Evolutionary conservation across 345 rosid species (phyloP), one percentile per base, ranked within the genome.

Genomic region (Linum usitatissimum): DNA sequence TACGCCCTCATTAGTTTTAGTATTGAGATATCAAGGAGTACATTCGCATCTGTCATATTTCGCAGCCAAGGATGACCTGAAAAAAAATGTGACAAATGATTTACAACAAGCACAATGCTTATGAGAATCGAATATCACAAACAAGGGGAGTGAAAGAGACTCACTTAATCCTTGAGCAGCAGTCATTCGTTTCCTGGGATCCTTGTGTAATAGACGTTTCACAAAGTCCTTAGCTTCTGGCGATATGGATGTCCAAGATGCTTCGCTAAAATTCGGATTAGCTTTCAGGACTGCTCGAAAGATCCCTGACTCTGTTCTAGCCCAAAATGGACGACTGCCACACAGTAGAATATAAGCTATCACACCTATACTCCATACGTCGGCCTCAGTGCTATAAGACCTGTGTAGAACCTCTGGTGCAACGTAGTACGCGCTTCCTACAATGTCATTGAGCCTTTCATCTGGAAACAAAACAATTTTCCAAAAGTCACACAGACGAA

Each of bases 261-360:
- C 84, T 66, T 87, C 96, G 64, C 82, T 83, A 45, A 93, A 93
- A 76, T 83, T 80, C 0, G 95, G 99, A 70, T 84, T 97, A 67
- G 92, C 85, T 79, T 90, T 93, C 71, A 90, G 75, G 68, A 93
- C 96, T 6, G 96, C 80, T 42, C 89, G 84, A 65, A 90, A 93
- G 63, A 93, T 88, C 61, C 96, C 97, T 36, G 99, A 90, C 76
- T 93, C 97, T 7, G 92, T 93, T 69, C 89, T 78, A 30, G 99
- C 96, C 99, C 97, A 93, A 76, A 93, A 93, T 55, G 99, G 99
- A 66, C 99, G 90, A 75, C 96, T 84, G 53, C 99, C 97, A 53
- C 99, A 83, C 65, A 93, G 69, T 12, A 93, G 96, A 78, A 93
- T 93, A 75, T 90, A 93, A 17, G 96, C 84, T 61, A 93, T 87